Evolutionary conservation across 2,329 filamentous ascomycete genomes (phyloP).

Genomic region (Cytospora schulzeri): DNA sequence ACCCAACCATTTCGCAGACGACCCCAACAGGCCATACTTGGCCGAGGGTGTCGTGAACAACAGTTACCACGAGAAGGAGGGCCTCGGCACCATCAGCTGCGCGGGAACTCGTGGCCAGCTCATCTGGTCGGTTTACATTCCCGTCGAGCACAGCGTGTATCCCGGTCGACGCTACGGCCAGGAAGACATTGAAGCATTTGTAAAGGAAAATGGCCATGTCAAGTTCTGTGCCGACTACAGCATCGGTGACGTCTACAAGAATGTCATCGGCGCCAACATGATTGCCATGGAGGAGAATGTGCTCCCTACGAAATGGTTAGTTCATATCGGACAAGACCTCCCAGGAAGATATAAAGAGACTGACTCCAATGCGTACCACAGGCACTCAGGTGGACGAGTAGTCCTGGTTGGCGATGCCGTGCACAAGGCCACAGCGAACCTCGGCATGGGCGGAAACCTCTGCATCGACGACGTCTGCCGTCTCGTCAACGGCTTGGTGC

Average conservation of each 20-base stretch:
- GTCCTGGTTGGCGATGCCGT: slow-evolving; percentile 20
- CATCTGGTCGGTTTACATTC: slow-evolving; percentile 1
- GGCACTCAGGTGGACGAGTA: slow-evolving; percentile 23
- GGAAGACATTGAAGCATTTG: neutral
- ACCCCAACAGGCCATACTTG: neutral
- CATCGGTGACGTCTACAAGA: slow-evolving; percentile 2
- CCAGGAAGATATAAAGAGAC: no score
- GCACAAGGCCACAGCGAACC: slow-evolving; percentile 29
- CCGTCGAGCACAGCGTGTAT: neutral
- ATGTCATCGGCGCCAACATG: neutral
- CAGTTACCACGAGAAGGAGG: slow-evolving; percentile 6
- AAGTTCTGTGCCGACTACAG: neutral
- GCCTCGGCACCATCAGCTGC: neutral
- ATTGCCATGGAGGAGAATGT: slow-evolving; percentile 32
- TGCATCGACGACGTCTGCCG: slow-evolving; percentile 28
- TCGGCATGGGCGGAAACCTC: slow-evolving; percentile 29
- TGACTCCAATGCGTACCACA: neutral
- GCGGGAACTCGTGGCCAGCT: neutral
- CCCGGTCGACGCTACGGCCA: slow-evolving; percentile 3
- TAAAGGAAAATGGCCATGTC: slow-evolving; percentile 2
- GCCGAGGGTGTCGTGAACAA: slow-evolving; percentile 1
- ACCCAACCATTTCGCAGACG: neutral
- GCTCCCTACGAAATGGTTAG: slow-evolving; percentile 23
- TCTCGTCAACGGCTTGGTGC: slow-evolving; percentile 29
- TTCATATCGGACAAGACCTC: neutral